phyloP scores from a whole-genome alignment of 345 rosid species.

The Acer yangbiense region DNA sequence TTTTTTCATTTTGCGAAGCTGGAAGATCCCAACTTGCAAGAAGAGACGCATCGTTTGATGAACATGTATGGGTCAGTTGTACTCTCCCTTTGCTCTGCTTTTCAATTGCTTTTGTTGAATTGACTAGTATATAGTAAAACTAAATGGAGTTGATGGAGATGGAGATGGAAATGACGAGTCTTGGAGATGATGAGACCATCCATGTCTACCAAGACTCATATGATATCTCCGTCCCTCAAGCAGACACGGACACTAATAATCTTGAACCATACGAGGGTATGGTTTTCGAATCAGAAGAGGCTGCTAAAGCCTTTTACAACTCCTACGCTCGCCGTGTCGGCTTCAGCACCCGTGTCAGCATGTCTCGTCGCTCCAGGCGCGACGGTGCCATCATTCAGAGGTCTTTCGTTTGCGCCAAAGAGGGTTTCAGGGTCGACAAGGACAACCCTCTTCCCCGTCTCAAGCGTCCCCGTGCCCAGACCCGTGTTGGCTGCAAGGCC shows the following conservation, averaged over 20 bases:
- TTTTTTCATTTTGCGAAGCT: neutral
- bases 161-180: constrained; percentile 30
- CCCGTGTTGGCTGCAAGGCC: constrained; percentile 44
- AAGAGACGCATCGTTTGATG: neutral
- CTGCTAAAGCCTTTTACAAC: constrained; percentile 46
- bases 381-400: constrained; percentile 47
- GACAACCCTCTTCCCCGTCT: constrained; percentile 24
- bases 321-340: constrained; percentile 48
- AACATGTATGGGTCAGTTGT: neutral
- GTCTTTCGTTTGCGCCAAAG: constrained; percentile 44
- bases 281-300: constrained; percentile 49
- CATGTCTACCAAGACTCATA: constrained; percentile 1
- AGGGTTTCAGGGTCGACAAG: constrained; percentile 36
- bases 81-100: neutral
- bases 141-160: constrained; percentile 23
- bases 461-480: constrained; percentile 38
- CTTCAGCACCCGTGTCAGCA: constrained; percentile 46
- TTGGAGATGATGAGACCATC: constrained; percentile 23
- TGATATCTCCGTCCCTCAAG: constrained; percentile 4
- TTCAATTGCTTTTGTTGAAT: neutral
- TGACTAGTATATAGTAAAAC: neutral
- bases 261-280: constrained; percentile 45
- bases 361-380: constrained; percentile 46
- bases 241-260: constrained; percentile 15
- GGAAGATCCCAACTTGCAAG: neutral